Evolutionary conservation across 345 rosid species (phyloP).

Genomic region (Acer saccharum): DNA sequence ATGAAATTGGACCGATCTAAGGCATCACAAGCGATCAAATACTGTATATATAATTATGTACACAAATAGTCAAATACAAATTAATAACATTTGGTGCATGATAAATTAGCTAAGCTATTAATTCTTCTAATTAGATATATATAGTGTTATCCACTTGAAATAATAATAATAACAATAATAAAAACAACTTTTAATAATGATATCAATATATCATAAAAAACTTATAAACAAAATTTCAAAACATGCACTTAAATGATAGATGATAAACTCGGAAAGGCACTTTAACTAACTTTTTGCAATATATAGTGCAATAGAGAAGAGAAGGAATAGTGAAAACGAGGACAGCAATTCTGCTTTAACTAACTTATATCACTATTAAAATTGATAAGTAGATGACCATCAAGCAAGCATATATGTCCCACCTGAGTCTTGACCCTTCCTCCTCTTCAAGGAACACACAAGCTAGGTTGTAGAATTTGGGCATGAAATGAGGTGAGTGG

Average conservation of each 20-base stretch:
- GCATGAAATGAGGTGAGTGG: slow-evolving; percentile 53
- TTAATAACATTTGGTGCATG: no score
- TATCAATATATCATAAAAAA: no score
- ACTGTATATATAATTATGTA: no score
- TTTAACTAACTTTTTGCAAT: background rate
- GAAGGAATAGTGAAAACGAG: background rate
- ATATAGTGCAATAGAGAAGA: background rate
- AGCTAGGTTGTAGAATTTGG: slow-evolving; percentile 21
- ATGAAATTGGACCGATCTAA: no score
- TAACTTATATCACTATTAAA: slow-evolving; percentile 52
- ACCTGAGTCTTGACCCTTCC: slow-evolving; percentile 80
- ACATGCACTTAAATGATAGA: background rate
- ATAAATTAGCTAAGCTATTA: no score
- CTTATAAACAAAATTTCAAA: background rate
- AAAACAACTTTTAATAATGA: background rate
- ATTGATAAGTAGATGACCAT: slow-evolving; percentile 26
- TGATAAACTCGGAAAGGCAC: background rate
- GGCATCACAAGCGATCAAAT: no score
- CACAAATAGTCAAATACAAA: no score
- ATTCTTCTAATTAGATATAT: background rate
- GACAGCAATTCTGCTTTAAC: slow-evolving; percentile 50
- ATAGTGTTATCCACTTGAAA: background rate
- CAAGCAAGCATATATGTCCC: slow-evolving; percentile 27
- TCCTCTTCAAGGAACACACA: slow-evolving; percentile 51
- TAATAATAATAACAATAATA: no score